Base-by-base conservation (phyloP, 306 rosid species). In the Lathyrus tuberosus region DNA sequence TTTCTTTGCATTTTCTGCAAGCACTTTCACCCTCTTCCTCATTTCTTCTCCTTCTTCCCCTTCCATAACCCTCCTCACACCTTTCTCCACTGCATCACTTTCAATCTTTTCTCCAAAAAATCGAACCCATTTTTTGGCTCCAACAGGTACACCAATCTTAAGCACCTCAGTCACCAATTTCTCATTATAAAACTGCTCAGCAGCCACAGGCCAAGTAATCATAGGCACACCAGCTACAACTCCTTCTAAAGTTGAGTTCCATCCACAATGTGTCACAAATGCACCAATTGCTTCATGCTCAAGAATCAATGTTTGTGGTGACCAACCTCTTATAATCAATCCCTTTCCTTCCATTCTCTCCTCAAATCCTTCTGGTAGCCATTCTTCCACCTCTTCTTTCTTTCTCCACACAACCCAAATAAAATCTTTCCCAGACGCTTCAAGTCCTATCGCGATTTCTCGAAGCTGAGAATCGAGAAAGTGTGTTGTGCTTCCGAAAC, bases 391-490 rank as follows among this genome's bases (percentile, higher is more conserved):
- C 0, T 64, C 74, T 12, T 30, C 65, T 7, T 12, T 65, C n/a
- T 12, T 62, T 48, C 15, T 71, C 13, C 16, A 77, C 37, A 86
- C 86, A 0, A 78, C 95, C 87, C 87, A 82, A 0, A 88, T 69
- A 78, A 86, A 88, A 2, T 70, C 16, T 11, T 82, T 65, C 16
- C 52, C 77, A 0, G 84, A 82, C n/a, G 82, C 85, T 60, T 88
- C 88, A 5, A 83, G 90, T 17, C 82, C 88, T n/a, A 5, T 9
- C 1, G 90, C 87, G n/a, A 88, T 82, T 6, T 86, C 86, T 44
- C 37, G 70, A 0, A 88, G 83, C 64, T 88, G 91, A 7, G 82
- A 81, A 44, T 86, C 75, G 1, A 2, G 31, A 1, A 88, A 54
- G 3, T 31, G 11, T 7, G 67, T 10, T n/a, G 70, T 2, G 20